These are phyloP conservation scores for Fusarium sp. DNA, from an alignment of 2,329 filamentous ascomycete genomes.

Conservation along the genomic window DNA sequence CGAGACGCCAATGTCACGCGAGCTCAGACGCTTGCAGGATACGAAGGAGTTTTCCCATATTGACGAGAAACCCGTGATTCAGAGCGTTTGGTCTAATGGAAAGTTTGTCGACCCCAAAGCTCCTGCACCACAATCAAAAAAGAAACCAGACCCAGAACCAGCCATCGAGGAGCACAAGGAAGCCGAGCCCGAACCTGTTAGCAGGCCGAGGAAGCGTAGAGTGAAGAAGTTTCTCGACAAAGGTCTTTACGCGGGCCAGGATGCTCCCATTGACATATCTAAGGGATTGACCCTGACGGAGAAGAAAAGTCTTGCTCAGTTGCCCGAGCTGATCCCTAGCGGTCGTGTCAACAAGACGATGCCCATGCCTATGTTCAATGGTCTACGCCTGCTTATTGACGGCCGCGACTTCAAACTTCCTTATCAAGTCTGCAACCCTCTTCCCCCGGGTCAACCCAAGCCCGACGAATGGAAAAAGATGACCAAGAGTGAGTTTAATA, in stretches of 20 bases:
- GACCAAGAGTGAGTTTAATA: constrained; percentile 78
- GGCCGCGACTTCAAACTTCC: constrained; percentile 89
- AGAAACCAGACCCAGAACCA: constrained; percentile 49
- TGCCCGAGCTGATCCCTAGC: constrained; percentile 61
- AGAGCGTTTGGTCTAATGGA: constrained; percentile 74
- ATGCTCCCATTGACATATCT: constrained; percentile 61
- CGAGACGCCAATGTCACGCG: constrained; percentile 63
- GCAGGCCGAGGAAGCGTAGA: constrained; percentile 57
- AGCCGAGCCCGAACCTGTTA: constrained; percentile 55
- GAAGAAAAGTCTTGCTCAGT: constrained; percentile 63
- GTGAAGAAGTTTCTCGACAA: constrained; percentile 83
- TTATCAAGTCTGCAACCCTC: constrained; percentile 88
- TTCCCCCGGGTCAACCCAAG: constrained; percentile 87
- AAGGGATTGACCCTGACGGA: constrained; percentile 63
- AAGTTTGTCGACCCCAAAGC: constrained; percentile 66
- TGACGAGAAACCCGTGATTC: constrained; percentile 67
- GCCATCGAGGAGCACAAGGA: constrained; percentile 41
- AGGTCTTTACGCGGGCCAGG: constrained; percentile 89
- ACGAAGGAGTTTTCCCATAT: constrained; percentile 72
- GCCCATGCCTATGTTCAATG: constrained; percentile 83
- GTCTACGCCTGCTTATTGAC: constrained; percentile 75
- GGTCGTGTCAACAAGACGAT: constrained; percentile 68
- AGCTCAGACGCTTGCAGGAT: constrained; percentile 70
- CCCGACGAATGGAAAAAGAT: constrained; percentile 93
- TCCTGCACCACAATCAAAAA: constrained; percentile 53